Base-by-base conservation (phyloP, 2,329 filamentous ascomycete species). In the Sarocladium oryzae region DNA sequence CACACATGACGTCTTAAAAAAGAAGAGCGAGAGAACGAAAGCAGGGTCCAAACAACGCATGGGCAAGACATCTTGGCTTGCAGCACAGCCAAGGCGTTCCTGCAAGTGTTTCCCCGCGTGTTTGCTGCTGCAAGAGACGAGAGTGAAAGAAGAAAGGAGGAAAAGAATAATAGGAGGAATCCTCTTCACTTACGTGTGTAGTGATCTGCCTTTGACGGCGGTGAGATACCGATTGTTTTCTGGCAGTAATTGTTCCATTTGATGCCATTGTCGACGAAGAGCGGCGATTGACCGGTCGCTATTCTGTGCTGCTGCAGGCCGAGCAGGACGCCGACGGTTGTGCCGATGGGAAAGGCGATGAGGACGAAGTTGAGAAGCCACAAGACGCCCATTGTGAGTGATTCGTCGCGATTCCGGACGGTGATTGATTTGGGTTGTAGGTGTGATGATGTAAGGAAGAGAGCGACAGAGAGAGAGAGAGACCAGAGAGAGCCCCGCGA, bases 341-440 rank as follows among this genome's bases (percentile, higher is more conserved):
- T 67, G 52, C 69, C 75, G 52, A 78, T 69, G 35, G 73, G 77
- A 53, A 79, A 63, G 56, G 70, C 70, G 54, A 79, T 57, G 48
- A 80, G 68, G 58, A 66, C 66, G 50, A 73, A 67, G 63, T 76
- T 79, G 62, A 78, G 67, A 53, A 79, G 59, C 61, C 74, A 71
- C 55, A 69, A 63, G 49, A 68, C 51, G 30, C 60, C 57, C 38
- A 63, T 53, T 16, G 16, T 49, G 30, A 37, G 10, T 4, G 23
- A 16, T 28, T 20, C 21, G 13, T 26, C 18, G n/a, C 8, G 18
- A 23, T 23, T 11, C 9, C 7, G 37, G 20, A 13, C n/a, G 16
- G 24, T 6, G 43, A 8, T 33, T 45, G 40, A 16, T 30, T 30
- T 16, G 13, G 15, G 46, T 49, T 36, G 18, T 18, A 49, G 46